Evolutionary conservation across 768 basidiomycete species (phyloP), one percentile per base, ranked within the genome.

Genomic region (Sporobolomyces roseus): DNA sequence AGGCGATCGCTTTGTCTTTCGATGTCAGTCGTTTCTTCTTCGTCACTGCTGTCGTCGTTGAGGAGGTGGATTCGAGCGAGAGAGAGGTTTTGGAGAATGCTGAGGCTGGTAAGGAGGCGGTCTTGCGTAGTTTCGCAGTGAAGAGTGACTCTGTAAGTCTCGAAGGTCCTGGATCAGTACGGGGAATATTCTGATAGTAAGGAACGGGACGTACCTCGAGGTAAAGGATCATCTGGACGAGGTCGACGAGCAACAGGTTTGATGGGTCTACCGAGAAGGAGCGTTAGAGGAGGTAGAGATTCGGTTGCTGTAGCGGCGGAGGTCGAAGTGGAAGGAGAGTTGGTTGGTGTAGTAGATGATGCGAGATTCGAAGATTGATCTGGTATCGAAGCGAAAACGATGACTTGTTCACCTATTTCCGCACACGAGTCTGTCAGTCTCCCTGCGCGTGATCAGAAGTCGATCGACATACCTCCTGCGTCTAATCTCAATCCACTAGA

Each of bases 181-280:
- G 12, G 4, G 21, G 49, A 16, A 10, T 32, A 14, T 8, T 36
- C 46, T 29, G 1, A n/a, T 8, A 38, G 21, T 13, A 12, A n/a
- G 23, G 51, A 16, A 45, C 12, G 23, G 4, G 10, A 30, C 58
- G 35, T 9, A 72, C 71, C 71, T 51, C 71, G 66, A 30, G 71
- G 71, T 12, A 65, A 36, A 0, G 71, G 71, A 33, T 72, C 71
- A 35, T 72, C 71, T 1, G 71, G 71, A 7, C 71, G 63, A 21
- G 71, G 71, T 36, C 59, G 56, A 4, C 71, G 36, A 13, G 30
- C 36, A 0, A 48, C 45, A 0, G 49, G 49, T 10, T 43, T 49
- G 12, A 52, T 30, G 1, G 63, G 63, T 10, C 71, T 63, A 2
- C 71, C 71, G 49, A 72, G 66, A 10, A 72, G 55, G 1, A 72